Percentiles rank a stretch among this genome's conserved stretches.
These are phyloP conservation scores for Alternaria triticimaculans DNA, from an alignment of 2,329 filamentous ascomycete genomes.

Conservation along the genomic window DNA sequence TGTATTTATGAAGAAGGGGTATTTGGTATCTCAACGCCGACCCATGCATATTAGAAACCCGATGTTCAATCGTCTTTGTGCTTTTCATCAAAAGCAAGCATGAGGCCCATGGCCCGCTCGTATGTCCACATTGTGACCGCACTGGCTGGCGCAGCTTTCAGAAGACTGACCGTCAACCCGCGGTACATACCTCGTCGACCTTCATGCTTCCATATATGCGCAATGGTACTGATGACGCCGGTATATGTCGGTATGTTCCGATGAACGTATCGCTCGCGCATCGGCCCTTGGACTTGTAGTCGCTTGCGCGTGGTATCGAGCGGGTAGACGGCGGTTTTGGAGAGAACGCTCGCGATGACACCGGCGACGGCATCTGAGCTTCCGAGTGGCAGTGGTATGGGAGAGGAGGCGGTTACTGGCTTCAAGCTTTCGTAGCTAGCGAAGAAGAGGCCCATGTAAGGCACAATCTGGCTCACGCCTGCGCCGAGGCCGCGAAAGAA, in stretches of 20 bases:
- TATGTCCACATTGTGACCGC: conserved; percentile 96
- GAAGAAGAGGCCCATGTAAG: conserved; percentile 98
- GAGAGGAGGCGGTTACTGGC: conserved; percentile 51
- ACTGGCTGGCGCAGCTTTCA: conserved; percentile 94
- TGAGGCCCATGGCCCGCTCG: conserved; percentile 71
- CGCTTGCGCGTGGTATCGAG: conserved; percentile 91
- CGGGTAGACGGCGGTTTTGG: conserved; percentile 91
- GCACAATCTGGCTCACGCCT: conserved; percentile 84
- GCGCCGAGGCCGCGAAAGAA: conserved; percentile 90
- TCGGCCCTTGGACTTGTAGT: conserved; percentile 94
- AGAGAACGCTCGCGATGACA: conserved; percentile 75
- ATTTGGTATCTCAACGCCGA: conserved; percentile 1
- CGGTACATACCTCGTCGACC: conserved; percentile 84
- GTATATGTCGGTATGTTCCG: conserved; percentile 86
- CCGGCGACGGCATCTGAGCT: conserved; percentile 85
- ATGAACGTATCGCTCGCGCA: conserved; percentile 77
- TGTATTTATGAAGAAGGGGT: background rate
- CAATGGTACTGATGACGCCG: conserved; percentile 69
- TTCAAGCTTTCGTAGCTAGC: conserved; percentile 80
- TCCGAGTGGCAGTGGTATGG: conserved; percentile 70
- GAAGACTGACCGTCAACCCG: conserved; percentile 83
- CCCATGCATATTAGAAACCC: background rate
- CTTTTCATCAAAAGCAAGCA: conserved; percentile 51
- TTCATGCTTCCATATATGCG: conserved; percentile 72
- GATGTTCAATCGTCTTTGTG: conserved; percentile 4